Percentiles rank a stretch among this genome's conserved stretches.
phyloP scores from a whole-genome alignment of 2,329 filamentous ascomycete genomes.

The Tolypocladium album region DNA sequence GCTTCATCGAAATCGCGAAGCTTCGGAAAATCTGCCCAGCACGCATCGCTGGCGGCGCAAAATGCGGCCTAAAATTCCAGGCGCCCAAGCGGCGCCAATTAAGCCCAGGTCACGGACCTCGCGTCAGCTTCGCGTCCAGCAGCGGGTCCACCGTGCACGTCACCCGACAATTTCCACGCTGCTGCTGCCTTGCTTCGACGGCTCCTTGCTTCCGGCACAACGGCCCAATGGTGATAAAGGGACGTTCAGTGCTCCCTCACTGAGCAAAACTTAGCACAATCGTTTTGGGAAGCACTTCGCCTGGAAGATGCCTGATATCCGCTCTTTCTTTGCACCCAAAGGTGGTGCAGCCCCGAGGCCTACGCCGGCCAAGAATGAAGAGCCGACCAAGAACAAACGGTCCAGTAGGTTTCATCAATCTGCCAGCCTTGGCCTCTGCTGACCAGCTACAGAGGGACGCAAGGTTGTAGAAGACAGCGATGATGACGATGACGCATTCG shows the following conservation, averaged over 20 bases:
- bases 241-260: conserved; percentile 2
- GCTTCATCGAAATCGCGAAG: conserved; percentile 10
- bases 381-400: conserved; percentile 31
- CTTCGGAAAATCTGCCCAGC: conserved; percentile 22
- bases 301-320: conserved; percentile 71
- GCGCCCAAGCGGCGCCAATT: conserved; percentile 13
- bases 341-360: conserved; percentile 44
- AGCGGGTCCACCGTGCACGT: conserved; percentile 20
- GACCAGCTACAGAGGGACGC: conserved; percentile 33
- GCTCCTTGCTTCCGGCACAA: conserved; percentile 10
- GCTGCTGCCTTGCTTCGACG: conserved; percentile 8
- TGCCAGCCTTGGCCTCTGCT: conserved; percentile 4
- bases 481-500: conserved; percentile 55
- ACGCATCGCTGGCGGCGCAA: conserved; percentile 1
- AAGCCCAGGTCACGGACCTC: conserved; percentile 27
- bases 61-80: conserved; percentile 14
- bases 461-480: conserved; percentile 75
- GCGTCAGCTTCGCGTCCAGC: conserved; percentile 34
- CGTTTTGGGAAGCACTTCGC: not conserved
- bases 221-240: conserved; percentile 12
- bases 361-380: conserved; percentile 32
- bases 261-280: not conserved
- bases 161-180: conserved; percentile 18
- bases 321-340: conserved; percentile 81
- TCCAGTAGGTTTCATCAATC: conserved; percentile 25